Conservation (phyloP, 2,329 filamentous ascomycete genomes). For the Beauveria varroae region DNA sequence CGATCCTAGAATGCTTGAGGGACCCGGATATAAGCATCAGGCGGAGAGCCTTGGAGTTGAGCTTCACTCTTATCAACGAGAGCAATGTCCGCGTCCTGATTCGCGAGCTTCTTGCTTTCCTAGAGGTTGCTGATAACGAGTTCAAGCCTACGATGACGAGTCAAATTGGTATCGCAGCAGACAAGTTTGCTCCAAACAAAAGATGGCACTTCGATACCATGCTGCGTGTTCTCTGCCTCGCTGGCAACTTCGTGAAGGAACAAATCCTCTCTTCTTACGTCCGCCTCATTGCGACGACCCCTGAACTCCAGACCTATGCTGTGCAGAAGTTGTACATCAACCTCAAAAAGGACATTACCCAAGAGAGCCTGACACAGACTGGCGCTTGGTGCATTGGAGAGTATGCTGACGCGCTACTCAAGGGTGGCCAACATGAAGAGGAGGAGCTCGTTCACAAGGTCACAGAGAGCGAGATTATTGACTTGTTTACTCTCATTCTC, state of each 20-base stretch:
- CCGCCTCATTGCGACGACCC: slow-evolving; percentile 86
- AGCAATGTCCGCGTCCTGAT: slow-evolving; percentile 91
- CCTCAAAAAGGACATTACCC: slow-evolving; percentile 92
- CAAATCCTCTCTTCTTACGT: slow-evolving; percentile 96
- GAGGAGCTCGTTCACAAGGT: slow-evolving; percentile 78
- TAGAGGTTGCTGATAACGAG: slow-evolving; percentile 95
- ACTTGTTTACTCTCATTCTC: slow-evolving; percentile 85
- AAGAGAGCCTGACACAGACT: slow-evolving; percentile 88
- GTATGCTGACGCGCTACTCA: slow-evolving; percentile 84
- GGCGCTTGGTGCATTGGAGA: slow-evolving; percentile 98
- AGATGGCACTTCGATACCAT: slow-evolving; percentile 98
- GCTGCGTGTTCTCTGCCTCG: slow-evolving; percentile 84
- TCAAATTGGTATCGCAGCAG: slow-evolving; percentile 94
- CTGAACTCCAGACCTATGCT: slow-evolving; percentile 91
- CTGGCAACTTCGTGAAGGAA: slow-evolving; percentile 95
- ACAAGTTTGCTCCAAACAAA: slow-evolving; percentile 93
- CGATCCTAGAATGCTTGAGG: slow-evolving; percentile 88
- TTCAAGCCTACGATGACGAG: slow-evolving; percentile 99
- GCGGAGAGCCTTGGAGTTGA: slow-evolving; percentile 88
- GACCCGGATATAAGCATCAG: slow-evolving; percentile 98
- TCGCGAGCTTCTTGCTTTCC: slow-evolving; percentile 84
- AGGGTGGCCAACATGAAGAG: slow-evolving; percentile 86
- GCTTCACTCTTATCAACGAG: slow-evolving; percentile 97
- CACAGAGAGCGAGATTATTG: slow-evolving; percentile 82
- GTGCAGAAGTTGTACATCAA: slow-evolving; percentile 90